Percentiles rank a stretch among this genome's conserved stretches.
phyloP scores from a whole-genome alignment of 805 yeast genomes.

The Candida endomychidarum region DNA sequence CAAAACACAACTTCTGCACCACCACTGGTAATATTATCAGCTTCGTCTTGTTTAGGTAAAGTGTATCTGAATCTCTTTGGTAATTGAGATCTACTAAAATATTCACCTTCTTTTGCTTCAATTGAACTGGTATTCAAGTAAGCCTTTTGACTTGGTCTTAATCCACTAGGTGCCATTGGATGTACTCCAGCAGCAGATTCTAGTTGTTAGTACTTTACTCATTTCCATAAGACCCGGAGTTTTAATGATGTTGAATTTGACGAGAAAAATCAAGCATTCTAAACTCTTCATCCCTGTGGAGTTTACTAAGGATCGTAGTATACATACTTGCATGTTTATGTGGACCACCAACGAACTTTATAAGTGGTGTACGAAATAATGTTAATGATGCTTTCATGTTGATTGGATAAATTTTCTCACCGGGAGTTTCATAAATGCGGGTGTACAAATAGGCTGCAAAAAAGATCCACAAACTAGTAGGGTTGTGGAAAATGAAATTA shows the following conservation, averaged over 20 bases:
- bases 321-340: conserved; percentile 52
- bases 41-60: conserved; percentile 63
- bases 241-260: too few relatives aligned
- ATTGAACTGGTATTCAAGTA: conserved; percentile 34
- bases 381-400: conserved; percentile 34
- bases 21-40: conserved; percentile 76
- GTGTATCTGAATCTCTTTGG: conserved; percentile 74
- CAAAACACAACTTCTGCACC: conserved; percentile 68
- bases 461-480: conserved; percentile 1
- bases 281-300: too few relatives aligned
- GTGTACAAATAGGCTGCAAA: conserved; percentile 2
- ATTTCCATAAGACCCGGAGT: not conserved
- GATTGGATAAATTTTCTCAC: conserved; percentile 6
- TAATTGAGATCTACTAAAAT: conserved; percentile 59
- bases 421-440: conserved; percentile 2
- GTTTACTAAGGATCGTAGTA: too few relatives aligned
- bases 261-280: too few relatives aligned
- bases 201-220: conserved; percentile 5
- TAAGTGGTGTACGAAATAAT: conserved; percentile 60
- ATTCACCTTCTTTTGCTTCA: conserved; percentile 41
- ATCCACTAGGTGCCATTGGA: conserved; percentile 45
- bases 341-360: conserved; percentile 85
- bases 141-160: conserved; percentile 32
- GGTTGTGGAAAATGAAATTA: not conserved
- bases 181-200: conserved; percentile 25